phyloP scores from a whole-genome alignment of 2,329 filamentous ascomycete genomes.

The Neoscytalidium dimidiatum region DNA sequence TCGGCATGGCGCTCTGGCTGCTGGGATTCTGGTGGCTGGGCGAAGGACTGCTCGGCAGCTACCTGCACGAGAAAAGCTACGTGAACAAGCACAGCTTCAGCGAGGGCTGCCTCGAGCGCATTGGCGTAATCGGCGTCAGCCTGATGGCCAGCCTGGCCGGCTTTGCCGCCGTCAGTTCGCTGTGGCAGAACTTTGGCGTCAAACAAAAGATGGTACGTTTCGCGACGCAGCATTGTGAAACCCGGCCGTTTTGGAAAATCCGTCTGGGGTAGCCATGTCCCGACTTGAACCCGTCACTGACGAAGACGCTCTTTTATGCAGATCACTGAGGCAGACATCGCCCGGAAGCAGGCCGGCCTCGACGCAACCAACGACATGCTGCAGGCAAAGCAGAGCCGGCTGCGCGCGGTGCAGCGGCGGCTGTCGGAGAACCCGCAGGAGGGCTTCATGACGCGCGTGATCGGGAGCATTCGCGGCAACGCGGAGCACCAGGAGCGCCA shows the following conservation, averaged over 20 bases:
- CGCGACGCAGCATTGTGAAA: slow-evolving; percentile 21
- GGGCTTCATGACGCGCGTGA: slow-evolving; percentile 72
- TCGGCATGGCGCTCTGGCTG: slow-evolving; percentile 69
- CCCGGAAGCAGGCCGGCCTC: slow-evolving; percentile 75
- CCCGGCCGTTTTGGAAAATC: background rate
- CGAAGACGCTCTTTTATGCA: too few relatives aligned
- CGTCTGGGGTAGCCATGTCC: background rate
- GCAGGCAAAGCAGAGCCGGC: slow-evolving; percentile 69
- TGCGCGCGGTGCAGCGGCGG: slow-evolving; percentile 71
- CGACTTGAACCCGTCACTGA: background rate
- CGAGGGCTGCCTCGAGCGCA: slow-evolving; percentile 62
- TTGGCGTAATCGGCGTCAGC: slow-evolving; percentile 82
- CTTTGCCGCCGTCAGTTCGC: slow-evolving; percentile 83
- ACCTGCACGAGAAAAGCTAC: slow-evolving; percentile 49
- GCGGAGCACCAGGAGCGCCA: slow-evolving; percentile 55
- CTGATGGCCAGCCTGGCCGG: slow-evolving; percentile 87
- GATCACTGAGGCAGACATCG: slow-evolving; percentile 72
- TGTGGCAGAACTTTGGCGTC: slow-evolving; percentile 80
- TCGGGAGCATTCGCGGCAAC: slow-evolving; percentile 69
- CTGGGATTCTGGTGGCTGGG: slow-evolving; percentile 76
- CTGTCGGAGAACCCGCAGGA: slow-evolving; percentile 47
- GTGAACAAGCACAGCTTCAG: slow-evolving; percentile 50
- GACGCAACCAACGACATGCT: slow-evolving; percentile 81
- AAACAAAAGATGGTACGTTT: slow-evolving; percentile 57
- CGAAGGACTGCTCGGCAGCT: slow-evolving; percentile 59